Evolutionary conservation across 1,139 yeast genomes (phyloP), one percentile per base, ranked within the genome.

Genomic region (Geotrichum restrictum): DNA sequence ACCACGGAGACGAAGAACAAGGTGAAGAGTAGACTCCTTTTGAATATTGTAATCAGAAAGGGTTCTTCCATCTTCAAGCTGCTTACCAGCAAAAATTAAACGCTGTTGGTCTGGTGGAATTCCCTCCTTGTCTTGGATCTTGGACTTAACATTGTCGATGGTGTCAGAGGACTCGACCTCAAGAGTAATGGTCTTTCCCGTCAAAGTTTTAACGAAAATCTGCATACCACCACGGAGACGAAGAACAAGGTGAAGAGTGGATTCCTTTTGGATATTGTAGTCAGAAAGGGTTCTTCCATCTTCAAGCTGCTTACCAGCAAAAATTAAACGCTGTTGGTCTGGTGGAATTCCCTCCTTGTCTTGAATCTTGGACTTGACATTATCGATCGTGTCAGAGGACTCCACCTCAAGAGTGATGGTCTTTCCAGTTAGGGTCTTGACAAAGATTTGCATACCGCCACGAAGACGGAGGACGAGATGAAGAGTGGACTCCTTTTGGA

Each of bases 341-440:
- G 93, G 91, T 13, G 55, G 55, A 27, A 49, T 50, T 19, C 54
- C 54, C 36, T 46, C 56, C 50, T 53, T 53, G 36, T 53, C 56
- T 27, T 85, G 93, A 67, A 86, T 86, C 81, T 85, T 85, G 65
- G 88, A 78, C 80, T 85, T 85, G 76, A 85, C 94, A 67, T 85
- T 85, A 79, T 85, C 94, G 72, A 86, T 85, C 69, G 94, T 85
- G 79, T 85, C 94, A 59, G 91, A 83, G 64, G 93, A 84, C 77
- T 86, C 94, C 63, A 85, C 98, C 77, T 89, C 96, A 67, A 85
- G 81, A 69, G 94, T 85, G 72, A 85, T 85, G 73, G 91, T 91
- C 88, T 91, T 93, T 79, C 98, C 98, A 65, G 98, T 91, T 74
- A 91, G 81, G 77, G 98, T 91, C 80, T 91, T 91, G 80, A 91